A percentile compares a stretch with the other conserved stretches of the same genome.
Evolutionary conservation across 768 basidiomycete genomes (phyloP).

Genomic region (Tricholoma saponaceum): DNA sequence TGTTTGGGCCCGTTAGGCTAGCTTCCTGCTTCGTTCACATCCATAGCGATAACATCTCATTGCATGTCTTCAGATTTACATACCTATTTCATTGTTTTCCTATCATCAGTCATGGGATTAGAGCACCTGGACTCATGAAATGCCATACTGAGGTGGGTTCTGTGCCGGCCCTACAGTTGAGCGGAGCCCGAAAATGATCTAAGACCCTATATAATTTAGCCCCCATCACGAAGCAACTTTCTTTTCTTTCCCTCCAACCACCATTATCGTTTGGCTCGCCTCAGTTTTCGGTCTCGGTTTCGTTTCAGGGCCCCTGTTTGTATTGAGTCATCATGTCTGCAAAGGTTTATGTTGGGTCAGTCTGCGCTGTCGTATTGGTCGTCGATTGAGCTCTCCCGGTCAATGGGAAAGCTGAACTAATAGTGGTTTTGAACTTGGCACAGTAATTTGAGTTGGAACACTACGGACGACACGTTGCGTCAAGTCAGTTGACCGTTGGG

Average conservation of each 20-base stretch:
- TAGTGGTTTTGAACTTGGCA: slow-evolving; percentile 46
- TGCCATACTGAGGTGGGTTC: not conserved
- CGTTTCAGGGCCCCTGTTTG: slow-evolving; percentile 49
- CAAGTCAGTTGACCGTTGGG: slow-evolving; percentile 66
- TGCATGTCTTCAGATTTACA: slow-evolving; percentile 1
- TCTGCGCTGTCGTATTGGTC: slow-evolving; percentile 55
- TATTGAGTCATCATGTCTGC: slow-evolving; percentile 69
- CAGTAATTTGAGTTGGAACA: slow-evolving; percentile 96
- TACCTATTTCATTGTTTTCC: not conserved
- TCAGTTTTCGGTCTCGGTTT: slow-evolving; percentile 55
- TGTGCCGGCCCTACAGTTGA: slow-evolving; percentile 12
- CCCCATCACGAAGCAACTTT: slow-evolving; percentile 23
- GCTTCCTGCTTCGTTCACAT: not conserved
- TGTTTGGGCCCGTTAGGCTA: slow-evolving; percentile 5
- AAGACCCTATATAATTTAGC: slow-evolving; percentile 38
- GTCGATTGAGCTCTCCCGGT: slow-evolving; percentile 43
- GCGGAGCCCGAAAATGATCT: slow-evolving; percentile 48
- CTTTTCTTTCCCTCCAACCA: slow-evolving; percentile 44
- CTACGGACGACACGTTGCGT: slow-evolving; percentile 88
- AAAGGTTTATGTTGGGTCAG: slow-evolving; percentile 94
- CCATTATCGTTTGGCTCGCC: slow-evolving; percentile 39
- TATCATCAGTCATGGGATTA: not conserved
- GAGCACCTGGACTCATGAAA: not conserved
- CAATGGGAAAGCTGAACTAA: slow-evolving; percentile 52
- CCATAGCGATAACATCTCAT: not conserved